A percentile compares a stretch with the other conserved stretches of the same genome.
These are phyloP conservation scores for Leishmania mexicana DNA, from an alignment of 208 protist species.

Conservation along the genomic window DNA sequence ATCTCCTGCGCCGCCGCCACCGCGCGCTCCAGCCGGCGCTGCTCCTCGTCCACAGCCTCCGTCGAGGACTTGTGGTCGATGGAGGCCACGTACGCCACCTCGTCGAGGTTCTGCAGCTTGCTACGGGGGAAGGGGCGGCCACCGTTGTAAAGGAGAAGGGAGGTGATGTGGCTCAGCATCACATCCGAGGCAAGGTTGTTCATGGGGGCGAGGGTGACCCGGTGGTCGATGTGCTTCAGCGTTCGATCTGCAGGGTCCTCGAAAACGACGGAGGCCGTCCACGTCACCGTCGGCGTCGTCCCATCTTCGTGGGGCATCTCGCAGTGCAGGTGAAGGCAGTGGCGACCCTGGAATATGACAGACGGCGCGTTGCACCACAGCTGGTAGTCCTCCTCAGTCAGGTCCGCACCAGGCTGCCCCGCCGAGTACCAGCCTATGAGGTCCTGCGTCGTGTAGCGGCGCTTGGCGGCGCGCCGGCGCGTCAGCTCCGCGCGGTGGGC, in stretches of 20 bases:
- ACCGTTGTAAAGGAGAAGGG: conserved; percentile 57
- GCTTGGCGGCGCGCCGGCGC: conserved; percentile 49
- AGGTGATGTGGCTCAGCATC: conserved; percentile 58
- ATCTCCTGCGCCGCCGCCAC: conserved; percentile 29
- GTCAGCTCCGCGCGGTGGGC: conserved; percentile 41
- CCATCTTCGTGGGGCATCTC: conserved; percentile 38
- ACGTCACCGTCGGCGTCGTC: conserved; percentile 36
- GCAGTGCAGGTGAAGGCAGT: conserved; percentile 61
- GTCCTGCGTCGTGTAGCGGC: conserved; percentile 45
- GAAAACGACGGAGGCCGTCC: conserved; percentile 38
- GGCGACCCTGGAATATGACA: conserved; percentile 35
- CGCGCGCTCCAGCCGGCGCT: conserved; percentile 31
- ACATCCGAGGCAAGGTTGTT: conserved; percentile 61
- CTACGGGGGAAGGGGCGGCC: conserved; percentile 42
- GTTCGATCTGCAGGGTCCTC: conserved; percentile 32
- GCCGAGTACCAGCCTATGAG: conserved; percentile 84
- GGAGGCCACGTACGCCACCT: conserved; percentile 50
- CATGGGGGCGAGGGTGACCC: conserved; percentile 36
- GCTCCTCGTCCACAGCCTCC: conserved; percentile 38
- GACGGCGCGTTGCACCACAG: conserved; percentile 61
- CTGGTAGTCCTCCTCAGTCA: conserved; percentile 42
- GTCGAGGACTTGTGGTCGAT: conserved; percentile 27
- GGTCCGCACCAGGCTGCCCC: conserved; percentile 27
- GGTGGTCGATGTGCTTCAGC: conserved; percentile 30
- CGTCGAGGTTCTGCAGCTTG: conserved; percentile 73